phyloP scores from a whole-genome alignment of 169 alveolate species.

The Eimeria falciformis region DNA sequence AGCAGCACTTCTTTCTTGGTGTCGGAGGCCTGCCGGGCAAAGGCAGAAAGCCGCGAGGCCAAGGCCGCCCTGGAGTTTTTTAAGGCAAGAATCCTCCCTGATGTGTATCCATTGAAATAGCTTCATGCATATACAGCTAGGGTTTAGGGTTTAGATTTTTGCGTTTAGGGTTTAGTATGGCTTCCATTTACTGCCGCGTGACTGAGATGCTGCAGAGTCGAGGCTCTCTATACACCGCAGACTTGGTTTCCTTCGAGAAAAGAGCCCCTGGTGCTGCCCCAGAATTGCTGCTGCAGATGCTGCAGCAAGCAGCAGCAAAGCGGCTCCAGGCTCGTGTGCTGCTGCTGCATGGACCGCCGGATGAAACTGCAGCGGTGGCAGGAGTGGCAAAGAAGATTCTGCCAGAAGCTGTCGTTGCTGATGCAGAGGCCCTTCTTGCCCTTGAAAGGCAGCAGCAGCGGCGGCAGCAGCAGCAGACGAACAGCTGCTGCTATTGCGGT shows the following conservation, averaged over 20 bases:
- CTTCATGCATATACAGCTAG: too few relatives aligned
- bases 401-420: conserved; percentile 57
- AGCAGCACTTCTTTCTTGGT: conserved; percentile 34
- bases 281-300: conserved; percentile 53
- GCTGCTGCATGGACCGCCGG: conserved; percentile 70
- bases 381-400: conserved; percentile 49
- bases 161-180: too few relatives aligned
- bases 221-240: conserved; percentile 51
- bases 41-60: too few relatives aligned
- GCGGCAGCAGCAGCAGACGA: conserved; percentile 13
- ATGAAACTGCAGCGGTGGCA: conserved; percentile 37
- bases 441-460: conserved; percentile 52
- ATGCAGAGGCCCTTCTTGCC: conserved; percentile 62
- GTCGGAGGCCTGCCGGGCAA: too few relatives aligned
- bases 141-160: too few relatives aligned
- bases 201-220: conserved; percentile 40
- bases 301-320: conserved; percentile 53
- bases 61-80: too few relatives aligned
- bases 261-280: conserved; percentile 47
- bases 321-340: conserved; percentile 58
- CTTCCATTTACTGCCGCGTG: too few relatives aligned
- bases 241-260: background rate
- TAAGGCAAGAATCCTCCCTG: too few relatives aligned
- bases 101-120: too few relatives aligned
- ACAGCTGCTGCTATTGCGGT: conserved; percentile 49